A percentile compares a stretch with the other conserved stretches of the same genome.
Conservation (phyloP, 2,329 filamentous ascomycete species). For the Penicillium sp. region DNA sequence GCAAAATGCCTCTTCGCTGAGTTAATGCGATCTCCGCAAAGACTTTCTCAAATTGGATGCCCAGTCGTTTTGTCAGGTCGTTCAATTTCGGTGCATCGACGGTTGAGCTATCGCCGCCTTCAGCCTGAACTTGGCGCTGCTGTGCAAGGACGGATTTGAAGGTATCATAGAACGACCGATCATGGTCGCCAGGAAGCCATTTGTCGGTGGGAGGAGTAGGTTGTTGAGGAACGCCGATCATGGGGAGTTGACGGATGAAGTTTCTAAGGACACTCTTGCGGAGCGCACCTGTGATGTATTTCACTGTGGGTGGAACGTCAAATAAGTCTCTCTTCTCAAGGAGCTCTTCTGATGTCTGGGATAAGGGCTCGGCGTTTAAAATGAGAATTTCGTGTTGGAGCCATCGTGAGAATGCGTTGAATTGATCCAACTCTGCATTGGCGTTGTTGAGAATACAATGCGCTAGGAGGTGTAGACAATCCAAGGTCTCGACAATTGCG, state of each 20-base stretch:
- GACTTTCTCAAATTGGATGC: constrained; percentile 59
- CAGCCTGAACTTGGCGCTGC: constrained; percentile 51
- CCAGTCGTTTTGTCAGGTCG: constrained; percentile 62
- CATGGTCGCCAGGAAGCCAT: constrained; percentile 40
- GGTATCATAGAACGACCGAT: constrained; percentile 45
- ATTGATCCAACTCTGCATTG: constrained; percentile 76
- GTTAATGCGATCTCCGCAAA: constrained; percentile 70
- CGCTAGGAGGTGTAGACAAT: constrained; percentile 72
- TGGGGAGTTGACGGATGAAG: constrained; percentile 51
- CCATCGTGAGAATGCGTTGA: constrained; percentile 79
- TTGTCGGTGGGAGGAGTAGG: constrained; percentile 45
- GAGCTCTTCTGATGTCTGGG: constrained; percentile 65
- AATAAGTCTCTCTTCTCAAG: constrained; percentile 75
- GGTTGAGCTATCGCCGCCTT: constrained; percentile 49
- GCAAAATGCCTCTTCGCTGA: constrained; percentile 67
- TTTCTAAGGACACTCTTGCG: constrained; percentile 64
- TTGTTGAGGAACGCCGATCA: constrained; percentile 31
- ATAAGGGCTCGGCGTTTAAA: constrained; percentile 64
- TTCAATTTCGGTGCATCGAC: constrained; percentile 62
- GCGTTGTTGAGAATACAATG: constrained; percentile 71
- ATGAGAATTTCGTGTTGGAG: constrained; percentile 79
- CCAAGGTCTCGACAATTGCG: constrained; percentile 65
- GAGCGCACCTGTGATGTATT: constrained; percentile 75
- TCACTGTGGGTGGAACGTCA: constrained; percentile 70
- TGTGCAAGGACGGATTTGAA: constrained; percentile 54